These are phyloP conservation scores for Penicillium cataractarum DNA, from an alignment of 495 filamentous ascomycete species.

Conservation along the genomic window DNA sequence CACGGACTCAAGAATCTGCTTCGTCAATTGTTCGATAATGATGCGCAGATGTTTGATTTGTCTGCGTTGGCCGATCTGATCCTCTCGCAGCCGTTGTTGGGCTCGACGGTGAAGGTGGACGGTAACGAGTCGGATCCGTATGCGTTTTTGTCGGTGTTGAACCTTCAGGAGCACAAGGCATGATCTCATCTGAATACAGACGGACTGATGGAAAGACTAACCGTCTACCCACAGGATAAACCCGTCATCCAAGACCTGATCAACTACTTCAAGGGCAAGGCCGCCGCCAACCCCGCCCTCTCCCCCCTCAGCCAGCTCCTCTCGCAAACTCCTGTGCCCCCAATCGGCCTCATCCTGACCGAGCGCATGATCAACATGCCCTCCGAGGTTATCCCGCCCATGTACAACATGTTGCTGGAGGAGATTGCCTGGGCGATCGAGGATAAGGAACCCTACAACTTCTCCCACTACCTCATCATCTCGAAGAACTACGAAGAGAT, in stretches of 20 bases:
- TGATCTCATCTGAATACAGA: neutral
- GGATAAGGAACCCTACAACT: conserved; percentile 90
- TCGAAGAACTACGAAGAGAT: conserved; percentile 91
- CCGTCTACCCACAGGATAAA: conserved; percentile 59
- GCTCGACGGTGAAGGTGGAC: conserved; percentile 94
- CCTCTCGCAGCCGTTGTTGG: conserved; percentile 82
- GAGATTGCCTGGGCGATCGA: conserved; percentile 89
- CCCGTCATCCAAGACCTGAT: conserved; percentile 68
- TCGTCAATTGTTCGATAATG: conserved; percentile 91
- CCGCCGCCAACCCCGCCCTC: conserved; percentile 56
- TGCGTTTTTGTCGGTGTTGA: conserved; percentile 90
- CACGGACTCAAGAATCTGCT: conserved; percentile 91
- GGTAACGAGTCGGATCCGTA: conserved; percentile 93
- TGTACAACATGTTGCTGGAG: conserved; percentile 94
- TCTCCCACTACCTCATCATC: conserved; percentile 88
- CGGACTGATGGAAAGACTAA: conserved; percentile 9
- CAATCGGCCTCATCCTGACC: conserved; percentile 82
- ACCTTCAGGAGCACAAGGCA: conserved; percentile 75
- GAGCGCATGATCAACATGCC: conserved; percentile 97
- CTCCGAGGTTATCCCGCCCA: conserved; percentile 84
- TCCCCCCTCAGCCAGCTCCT: conserved; percentile 58
- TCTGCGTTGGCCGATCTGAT: conserved; percentile 86
- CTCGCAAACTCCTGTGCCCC: conserved; percentile 50
- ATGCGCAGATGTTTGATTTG: conserved; percentile 81
- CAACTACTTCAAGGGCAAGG: conserved; percentile 69